Evolutionary conservation across 805 yeast species (phyloP).

Genomic region (Blastobotrys mokoenaii): DNA sequence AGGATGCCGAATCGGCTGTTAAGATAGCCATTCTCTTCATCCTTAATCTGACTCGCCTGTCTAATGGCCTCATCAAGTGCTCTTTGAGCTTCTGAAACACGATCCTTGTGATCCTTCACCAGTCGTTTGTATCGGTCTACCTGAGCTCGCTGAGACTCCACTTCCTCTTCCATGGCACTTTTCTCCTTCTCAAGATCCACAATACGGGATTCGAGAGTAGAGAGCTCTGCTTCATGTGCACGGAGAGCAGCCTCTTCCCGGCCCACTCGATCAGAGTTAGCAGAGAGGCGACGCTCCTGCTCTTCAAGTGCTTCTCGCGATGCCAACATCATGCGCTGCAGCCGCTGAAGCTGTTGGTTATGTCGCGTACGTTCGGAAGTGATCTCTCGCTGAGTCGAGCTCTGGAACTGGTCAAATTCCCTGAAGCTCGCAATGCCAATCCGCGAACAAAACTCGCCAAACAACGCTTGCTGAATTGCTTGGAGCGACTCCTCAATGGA

Average conservation of each 20-base stretch:
- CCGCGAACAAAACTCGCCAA: conserved; percentile 44
- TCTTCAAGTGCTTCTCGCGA: conserved; percentile 43
- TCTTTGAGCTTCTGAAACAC: conserved; percentile 12
- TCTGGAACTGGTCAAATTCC: conserved; percentile 61
- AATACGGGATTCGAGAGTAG: background rate
- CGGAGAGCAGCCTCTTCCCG: conserved; percentile 34
- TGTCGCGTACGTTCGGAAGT: background rate
- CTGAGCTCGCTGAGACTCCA: conserved; percentile 30
- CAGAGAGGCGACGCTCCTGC: conserved; percentile 38
- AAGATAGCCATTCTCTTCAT: conserved; percentile 40
- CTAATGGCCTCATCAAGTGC: conserved; percentile 29
- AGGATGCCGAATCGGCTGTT: conserved; percentile 49
- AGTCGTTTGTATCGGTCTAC: conserved; percentile 26
- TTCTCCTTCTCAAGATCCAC: conserved; percentile 8
- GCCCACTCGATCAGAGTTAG: conserved; percentile 28
- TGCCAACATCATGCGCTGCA: conserved; percentile 38
- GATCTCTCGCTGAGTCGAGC: background rate
- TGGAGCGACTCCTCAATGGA: conserved; percentile 8
- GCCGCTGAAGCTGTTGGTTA: background rate
- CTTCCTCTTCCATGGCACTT: conserved; percentile 29
- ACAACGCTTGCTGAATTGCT: conserved; percentile 18
- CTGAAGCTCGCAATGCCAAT: conserved; percentile 48
- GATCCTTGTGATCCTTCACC: conserved; percentile 29
- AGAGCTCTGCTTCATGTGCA: conserved; percentile 27
- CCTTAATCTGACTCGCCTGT: conserved; percentile 35